phyloP scores from a whole-genome alignment of 192 early-diverging fungal genomes.

The Piromyces sp. region DNA sequence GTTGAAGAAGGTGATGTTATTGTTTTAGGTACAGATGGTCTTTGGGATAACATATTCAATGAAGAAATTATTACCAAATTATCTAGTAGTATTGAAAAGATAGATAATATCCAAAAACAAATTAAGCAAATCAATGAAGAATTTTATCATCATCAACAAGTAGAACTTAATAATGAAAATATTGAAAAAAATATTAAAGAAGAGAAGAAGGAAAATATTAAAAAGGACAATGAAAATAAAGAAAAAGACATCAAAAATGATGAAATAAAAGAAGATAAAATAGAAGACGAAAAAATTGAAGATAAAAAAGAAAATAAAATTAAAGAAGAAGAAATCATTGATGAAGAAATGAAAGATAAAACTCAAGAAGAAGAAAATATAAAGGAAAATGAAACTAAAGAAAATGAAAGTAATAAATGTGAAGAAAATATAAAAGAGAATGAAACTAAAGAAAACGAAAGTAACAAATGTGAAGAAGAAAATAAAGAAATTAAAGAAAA shows the following conservation, averaged over 20 bases:
- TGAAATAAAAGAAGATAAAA: too few species aligned
- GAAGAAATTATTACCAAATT: not conserved
- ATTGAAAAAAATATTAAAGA: not conserved
- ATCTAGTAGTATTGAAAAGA: not conserved
- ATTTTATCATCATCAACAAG: not conserved
- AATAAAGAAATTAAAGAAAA: too few species aligned
- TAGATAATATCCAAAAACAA: not conserved
- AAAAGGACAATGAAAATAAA: not conserved
- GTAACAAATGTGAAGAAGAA: too few species aligned
- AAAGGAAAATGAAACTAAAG: too few species aligned
- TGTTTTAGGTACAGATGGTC: constrained; percentile 69
- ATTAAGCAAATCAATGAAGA: not conserved
- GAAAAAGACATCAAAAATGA: too few species aligned
- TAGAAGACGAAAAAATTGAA: not conserved
- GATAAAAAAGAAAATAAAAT: not conserved
- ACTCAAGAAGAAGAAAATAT: too few species aligned
- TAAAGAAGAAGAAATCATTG: not conserved
- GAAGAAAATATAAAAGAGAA: too few species aligned
- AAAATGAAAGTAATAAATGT: too few species aligned
- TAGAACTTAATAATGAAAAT: not conserved
- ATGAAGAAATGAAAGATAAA: too few species aligned
- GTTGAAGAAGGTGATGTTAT: constrained; percentile 84
- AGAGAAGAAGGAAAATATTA: not conserved
- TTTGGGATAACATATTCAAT: constrained; percentile 4
- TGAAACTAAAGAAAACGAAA: too few species aligned